These are phyloP conservation scores for Penicillium goetzii DNA, from an alignment of 495 filamentous ascomycete species.

Conservation along the genomic window DNA sequence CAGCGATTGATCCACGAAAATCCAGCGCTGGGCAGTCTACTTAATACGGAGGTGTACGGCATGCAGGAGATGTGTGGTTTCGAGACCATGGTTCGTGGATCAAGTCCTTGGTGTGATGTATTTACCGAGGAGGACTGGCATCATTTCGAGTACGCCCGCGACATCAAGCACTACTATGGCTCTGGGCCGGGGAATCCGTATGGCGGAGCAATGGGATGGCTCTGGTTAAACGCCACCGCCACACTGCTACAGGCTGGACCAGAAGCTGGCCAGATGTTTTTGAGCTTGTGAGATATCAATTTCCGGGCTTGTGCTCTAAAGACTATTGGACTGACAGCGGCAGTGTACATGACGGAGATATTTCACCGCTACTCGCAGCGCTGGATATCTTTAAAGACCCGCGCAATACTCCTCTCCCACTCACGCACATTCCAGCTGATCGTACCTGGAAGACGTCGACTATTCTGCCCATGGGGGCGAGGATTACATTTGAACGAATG, in stretches of 20 bases:
- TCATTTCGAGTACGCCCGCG: constrained; percentile 63
- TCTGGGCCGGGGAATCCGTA: constrained; percentile 62
- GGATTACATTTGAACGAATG: constrained; percentile 60
- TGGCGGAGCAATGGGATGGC: constrained; percentile 61
- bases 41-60: not conserved
- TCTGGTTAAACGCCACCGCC: constrained; percentile 64
- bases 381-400: not conserved
- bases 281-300: not conserved
- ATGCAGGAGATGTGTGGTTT: constrained; percentile 4
- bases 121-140: constrained; percentile 61
- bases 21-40: not conserved
- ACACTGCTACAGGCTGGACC: constrained; percentile 45
- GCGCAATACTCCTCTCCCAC: not conserved
- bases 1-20: not conserved
- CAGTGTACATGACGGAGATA: not conserved
- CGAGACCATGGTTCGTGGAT: constrained; percentile 44
- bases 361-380: not conserved
- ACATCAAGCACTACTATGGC: constrained; percentile 63
- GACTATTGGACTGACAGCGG: not conserved
- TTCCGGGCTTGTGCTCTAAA: not conserved
- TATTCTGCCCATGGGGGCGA: constrained; percentile 56
- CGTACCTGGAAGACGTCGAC: constrained; percentile 18
- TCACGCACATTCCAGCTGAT: not conserved
- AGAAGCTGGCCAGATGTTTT: not conserved
- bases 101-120: constrained; percentile 60